Percentiles rank a stretch among this genome's conserved stretches.
Evolutionary conservation across 176 grass and related monocot genomes (phyloP).

Genomic region (Ampelocalamus luodianensis): DNA sequence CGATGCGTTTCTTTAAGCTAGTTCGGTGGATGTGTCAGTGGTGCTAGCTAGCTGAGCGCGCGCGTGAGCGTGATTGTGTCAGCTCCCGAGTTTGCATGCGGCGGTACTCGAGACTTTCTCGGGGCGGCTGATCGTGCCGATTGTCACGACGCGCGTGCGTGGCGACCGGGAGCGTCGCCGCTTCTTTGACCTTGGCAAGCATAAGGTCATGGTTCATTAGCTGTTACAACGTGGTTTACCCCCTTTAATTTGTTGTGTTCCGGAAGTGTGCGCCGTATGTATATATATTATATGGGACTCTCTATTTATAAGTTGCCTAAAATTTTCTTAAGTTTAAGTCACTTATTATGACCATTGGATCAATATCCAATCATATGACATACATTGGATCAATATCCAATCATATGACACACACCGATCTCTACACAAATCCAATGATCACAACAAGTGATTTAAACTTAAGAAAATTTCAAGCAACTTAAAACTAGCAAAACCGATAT

Average conservation of each 20-base stretch:
- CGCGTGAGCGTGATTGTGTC: constrained; percentile 19
- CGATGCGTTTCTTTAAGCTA: constrained; percentile 26
- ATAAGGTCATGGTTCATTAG: constrained; percentile 15
- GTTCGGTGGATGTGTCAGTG: not conserved
- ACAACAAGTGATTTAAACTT: no score
- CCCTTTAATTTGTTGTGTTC: not conserved
- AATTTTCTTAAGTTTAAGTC: no score
- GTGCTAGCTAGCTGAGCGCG: not conserved
- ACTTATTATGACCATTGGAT: no score
- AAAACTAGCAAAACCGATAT: no score
- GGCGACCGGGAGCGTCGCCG: constrained; percentile 35
- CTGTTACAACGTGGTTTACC: not conserved
- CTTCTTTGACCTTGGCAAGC: constrained; percentile 20
- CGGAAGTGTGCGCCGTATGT: not conserved
- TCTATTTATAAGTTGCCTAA: no score
- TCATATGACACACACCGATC: no score
- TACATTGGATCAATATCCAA: no score
- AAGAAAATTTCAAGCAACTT: no score
- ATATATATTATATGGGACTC: no score
- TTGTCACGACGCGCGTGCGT: constrained; percentile 44
- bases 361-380: no score
- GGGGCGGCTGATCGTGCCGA: constrained; percentile 1
- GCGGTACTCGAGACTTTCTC: constrained; percentile 35
- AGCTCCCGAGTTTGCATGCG: constrained; percentile 36
- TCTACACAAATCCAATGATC: no score